Evolutionary conservation across 768 basidiomycete genomes (phyloP).

Genomic region (Termitomyces sp.): DNA sequence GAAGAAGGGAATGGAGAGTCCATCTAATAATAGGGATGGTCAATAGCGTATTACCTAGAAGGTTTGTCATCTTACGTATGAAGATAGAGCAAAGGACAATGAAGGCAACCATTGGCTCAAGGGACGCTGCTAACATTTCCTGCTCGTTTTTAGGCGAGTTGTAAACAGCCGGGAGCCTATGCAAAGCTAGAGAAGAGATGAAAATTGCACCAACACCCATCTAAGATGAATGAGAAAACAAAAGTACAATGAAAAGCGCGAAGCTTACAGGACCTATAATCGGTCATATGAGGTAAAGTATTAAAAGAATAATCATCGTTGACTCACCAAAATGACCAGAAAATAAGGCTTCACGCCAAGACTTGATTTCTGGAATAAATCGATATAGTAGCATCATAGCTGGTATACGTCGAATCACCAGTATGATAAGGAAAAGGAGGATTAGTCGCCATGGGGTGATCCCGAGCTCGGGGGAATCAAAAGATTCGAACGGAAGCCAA

Average conservation of each 20-base stretch:
- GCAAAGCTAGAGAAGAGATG: constrained; percentile 69
- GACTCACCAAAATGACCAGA: constrained; percentile 81
- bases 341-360: constrained; percentile 85
- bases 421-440: constrained; percentile 58
- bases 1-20: constrained; percentile 16
- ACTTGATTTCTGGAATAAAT: constrained; percentile 82
- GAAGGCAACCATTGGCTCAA: constrained; percentile 85
- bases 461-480: constrained; percentile 50
- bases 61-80: constrained; percentile 41
- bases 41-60: background rate
- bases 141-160: constrained; percentile 60
- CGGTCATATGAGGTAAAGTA: background rate
- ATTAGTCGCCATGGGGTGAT: constrained; percentile 69
- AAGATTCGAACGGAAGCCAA: constrained; percentile 67
- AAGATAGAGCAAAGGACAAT: constrained; percentile 84
- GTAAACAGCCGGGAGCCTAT: constrained; percentile 50
- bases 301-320: background rate
- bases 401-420: constrained; percentile 78
- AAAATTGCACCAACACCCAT: constrained; percentile 95
- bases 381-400: constrained; percentile 68
- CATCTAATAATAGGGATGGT: constrained; percentile 4
- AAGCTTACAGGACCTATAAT: constrained; percentile 46
- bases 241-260: background rate
- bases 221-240: constrained; percentile 22
- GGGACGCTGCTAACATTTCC: constrained; percentile 63